These are phyloP conservation scores for Helicocarpus griseus DNA, from an alignment of 2,329 filamentous ascomycete genomes.

Conservation along the genomic window DNA sequence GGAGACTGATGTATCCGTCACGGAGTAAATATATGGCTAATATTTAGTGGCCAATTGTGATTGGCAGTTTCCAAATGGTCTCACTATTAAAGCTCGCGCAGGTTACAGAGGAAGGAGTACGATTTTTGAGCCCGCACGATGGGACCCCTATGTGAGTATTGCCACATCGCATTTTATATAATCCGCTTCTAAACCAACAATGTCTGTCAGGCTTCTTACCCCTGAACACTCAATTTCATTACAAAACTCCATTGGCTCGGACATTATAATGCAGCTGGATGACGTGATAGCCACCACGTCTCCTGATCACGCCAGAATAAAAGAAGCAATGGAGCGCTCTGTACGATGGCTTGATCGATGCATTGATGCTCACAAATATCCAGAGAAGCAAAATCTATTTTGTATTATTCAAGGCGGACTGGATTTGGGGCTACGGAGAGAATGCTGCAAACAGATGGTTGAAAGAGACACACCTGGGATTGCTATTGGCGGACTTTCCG, in stretches of 20 bases:
- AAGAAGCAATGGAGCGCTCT: slow-evolving; percentile 88
- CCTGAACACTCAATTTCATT: slow-evolving; percentile 94
- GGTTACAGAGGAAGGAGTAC: slow-evolving; percentile 90
- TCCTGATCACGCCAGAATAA: slow-evolving; percentile 76
- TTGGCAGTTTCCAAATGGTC: slow-evolving; percentile 89
- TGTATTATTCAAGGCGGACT: slow-evolving; percentile 97
- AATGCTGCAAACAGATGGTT: slow-evolving; percentile 83
- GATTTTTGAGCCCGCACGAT: slow-evolving; percentile 93
- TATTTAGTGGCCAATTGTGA: not conserved
- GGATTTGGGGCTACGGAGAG: slow-evolving; percentile 71
- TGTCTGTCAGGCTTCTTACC: slow-evolving; percentile 59
- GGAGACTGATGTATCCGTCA: not conserved
- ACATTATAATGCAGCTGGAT: slow-evolving; percentile 99
- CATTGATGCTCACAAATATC: slow-evolving; percentile 78
- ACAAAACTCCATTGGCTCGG: slow-evolving; percentile 93
- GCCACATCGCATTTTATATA: not conserved
- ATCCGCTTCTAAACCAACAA: not conserved
- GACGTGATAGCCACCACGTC: slow-evolving; percentile 96
- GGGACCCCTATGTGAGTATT: slow-evolving; percentile 67
- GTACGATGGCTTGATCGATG: slow-evolving; percentile 94
- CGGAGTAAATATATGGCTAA: slow-evolving; percentile 1
- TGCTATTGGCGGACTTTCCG: slow-evolving; percentile 88
- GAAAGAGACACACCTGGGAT: slow-evolving; percentile 87
- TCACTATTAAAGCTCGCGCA: slow-evolving; percentile 86
- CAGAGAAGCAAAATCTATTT: slow-evolving; percentile 80